Base-by-base conservation (phyloP, 2,329 filamentous ascomycete genomes). In the Colletotrichum simmondsii region DNA sequence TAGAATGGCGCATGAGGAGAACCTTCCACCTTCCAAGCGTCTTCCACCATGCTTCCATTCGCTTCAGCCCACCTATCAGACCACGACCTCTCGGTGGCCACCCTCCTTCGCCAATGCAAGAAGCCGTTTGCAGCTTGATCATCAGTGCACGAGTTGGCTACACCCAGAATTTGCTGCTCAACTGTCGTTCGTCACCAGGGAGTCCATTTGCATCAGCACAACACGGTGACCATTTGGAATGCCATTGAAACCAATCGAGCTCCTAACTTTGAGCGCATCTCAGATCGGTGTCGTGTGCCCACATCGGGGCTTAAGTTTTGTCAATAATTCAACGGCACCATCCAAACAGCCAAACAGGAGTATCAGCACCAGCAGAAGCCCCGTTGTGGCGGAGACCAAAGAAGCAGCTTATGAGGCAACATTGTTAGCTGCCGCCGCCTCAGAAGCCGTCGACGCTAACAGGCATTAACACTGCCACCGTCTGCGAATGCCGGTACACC, bases 1-100 rank as follows among this genome's bases (percentile, higher is more conserved):
- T 59, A 46, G 52, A 37, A 26, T 46, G 32, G 61, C 71, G 49
- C 49, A 46, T 28, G 35, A 72, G 56, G 60, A 56, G 61, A 61
- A 37, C 46, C 66, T 35, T 35, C 32, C 32, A 35, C 32, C 32
- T 72, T 71, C 66, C 46, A 70, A 62, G 11, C 28, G 54, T 10
- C 66, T 72, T 71, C 71, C 60, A 71, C 61, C 46, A 58, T 37
- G 49, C 66, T 65, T 71, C 67, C 35, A 65, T 28, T 58, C 49
- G 61, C 60, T 65, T 42, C 56, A 57, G 61, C 12, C 60, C n/a
- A 30, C 70, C 65, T 70, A 70, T 72, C 60, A 65, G 28, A 61
- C n/a, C n/a, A 30, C 61, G 54, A 56, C 56, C 28, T 56, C 22
- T 49, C 11, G 28, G 22, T 19, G 11, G 30, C 71, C 22, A n/a